Evolutionary conservation across 2,329 filamentous ascomycete species (phyloP).

Genomic region (Teratosphaeria destructans): DNA sequence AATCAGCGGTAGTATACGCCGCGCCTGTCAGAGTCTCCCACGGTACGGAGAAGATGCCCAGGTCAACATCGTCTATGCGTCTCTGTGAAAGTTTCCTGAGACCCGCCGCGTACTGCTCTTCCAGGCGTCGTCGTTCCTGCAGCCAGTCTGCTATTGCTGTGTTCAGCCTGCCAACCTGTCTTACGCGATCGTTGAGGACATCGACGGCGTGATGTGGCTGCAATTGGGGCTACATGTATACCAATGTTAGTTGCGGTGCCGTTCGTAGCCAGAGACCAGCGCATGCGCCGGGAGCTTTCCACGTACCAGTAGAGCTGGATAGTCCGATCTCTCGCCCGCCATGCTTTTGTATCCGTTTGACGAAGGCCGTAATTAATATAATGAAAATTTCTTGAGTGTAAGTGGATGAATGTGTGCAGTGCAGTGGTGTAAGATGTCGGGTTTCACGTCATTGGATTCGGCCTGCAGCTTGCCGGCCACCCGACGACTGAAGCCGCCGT

Average conservation of each 20-base stretch:
- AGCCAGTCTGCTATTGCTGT: slow-evolving; percentile 92
- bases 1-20: slow-evolving; percentile 68
- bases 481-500: neutral
- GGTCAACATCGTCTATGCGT: slow-evolving; percentile 53
- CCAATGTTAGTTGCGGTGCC: slow-evolving; percentile 2
- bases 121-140: slow-evolving; percentile 85
- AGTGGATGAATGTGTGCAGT: neutral
- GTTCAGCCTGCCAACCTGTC: slow-evolving; percentile 78
- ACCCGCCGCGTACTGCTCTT: slow-evolving; percentile 77
- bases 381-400: neutral
- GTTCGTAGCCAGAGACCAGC: neutral
- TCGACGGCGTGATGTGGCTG: slow-evolving; percentile 72
- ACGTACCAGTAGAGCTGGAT: slow-evolving; percentile 87
- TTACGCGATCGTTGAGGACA: slow-evolving; percentile 76
- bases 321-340: slow-evolving; percentile 64
- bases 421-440: neutral
- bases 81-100: slow-evolving; percentile 66
- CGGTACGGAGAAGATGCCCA: slow-evolving; percentile 81
- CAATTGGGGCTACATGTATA: slow-evolving; percentile 55
- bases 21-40: slow-evolving; percentile 82
- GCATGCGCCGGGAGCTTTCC: neutral
- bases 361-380: neutral
- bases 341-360: slow-evolving; percentile 14
- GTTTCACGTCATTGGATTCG: neutral
- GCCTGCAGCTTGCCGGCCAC: neutral